Evolutionary conservation across 2,329 filamentous ascomycete species (phyloP), one percentile per base, ranked within the genome.

Genomic region (Fusarium siculi): DNA sequence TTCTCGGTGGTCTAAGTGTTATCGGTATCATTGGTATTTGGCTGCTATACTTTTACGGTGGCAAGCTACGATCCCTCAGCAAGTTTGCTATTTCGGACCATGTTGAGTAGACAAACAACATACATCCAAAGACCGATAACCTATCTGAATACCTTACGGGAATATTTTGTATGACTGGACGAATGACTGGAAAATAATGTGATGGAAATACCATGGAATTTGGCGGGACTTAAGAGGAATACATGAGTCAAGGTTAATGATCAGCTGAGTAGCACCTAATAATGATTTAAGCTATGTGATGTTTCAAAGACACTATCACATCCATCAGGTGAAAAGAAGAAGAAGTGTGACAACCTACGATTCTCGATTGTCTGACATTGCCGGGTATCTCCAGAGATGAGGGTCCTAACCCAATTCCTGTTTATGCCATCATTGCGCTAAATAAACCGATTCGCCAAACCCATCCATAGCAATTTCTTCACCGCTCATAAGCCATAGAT

Each of bases 1-100:
- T 93, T 39, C 83, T 93, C 10, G 90, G 85, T 7, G 88, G 87
- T 4, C 76, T 89, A 54, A 87, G 84, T 62, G 82, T 85, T 21
- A 85, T 88, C 56, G 86, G 87, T 32, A 86, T 90, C 68, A 70
- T 87, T n/a, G 89, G 89, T 19, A 88, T 93, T 49, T 91, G 86
- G 82, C 79, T 85, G 46, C 80, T 92, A 64, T 92, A 87, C 80
- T 87, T 87, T 72, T 89, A 82, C 66, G 89, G 90, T 6, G 87
- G 84, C 30, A 82, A 78, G 55, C 79, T 92, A 66, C 85, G 90
- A 66, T 82, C 85, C 11, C 82, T 88, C 77, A 90, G 88, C 80
- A 87, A 85, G 79, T 92, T 91, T 81, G 87, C 89, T 19, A 77
- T 83, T 47, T 84, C 78, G 23, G 73, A 74, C 18, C 65, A 65